Evolutionary conservation across 1,284 basidiomycete species (phyloP).

Genomic region (Neotropicomus parvogracilis): DNA sequence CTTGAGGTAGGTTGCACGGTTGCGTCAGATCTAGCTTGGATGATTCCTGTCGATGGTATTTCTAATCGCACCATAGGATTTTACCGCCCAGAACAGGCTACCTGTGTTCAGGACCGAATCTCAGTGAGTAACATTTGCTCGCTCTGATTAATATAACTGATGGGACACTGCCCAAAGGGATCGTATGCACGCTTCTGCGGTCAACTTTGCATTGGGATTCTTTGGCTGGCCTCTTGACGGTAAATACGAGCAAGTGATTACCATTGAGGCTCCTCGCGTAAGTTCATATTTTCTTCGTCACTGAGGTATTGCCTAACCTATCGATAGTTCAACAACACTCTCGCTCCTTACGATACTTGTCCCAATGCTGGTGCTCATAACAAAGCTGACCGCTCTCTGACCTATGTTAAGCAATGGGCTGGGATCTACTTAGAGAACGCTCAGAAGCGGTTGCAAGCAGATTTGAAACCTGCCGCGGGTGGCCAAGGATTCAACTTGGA

Average conservation of each 20-base stretch:
- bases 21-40: background rate
- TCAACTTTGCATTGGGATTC: slow-evolving; percentile 86
- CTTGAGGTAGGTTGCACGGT: slow-evolving; percentile 45
- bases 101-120: slow-evolving; percentile 89
- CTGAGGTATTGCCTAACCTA: background rate
- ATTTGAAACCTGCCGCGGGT: slow-evolving; percentile 33
- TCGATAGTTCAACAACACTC: slow-evolving; percentile 30
- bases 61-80: slow-evolving; percentile 49
- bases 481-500: slow-evolving; percentile 66
- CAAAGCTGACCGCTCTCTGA: slow-evolving; percentile 55
- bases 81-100: slow-evolving; percentile 64
- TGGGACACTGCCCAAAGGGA: slow-evolving; percentile 42
- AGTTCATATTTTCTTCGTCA: slow-evolving; percentile 19
- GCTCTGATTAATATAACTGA: background rate
- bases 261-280: slow-evolving; percentile 66
- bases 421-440: slow-evolving; percentile 69
- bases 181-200: slow-evolving; percentile 78
- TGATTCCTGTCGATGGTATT: background rate
- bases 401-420: slow-evolving; percentile 64
- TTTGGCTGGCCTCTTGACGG: slow-evolving; percentile 78
- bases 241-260: slow-evolving; percentile 79
- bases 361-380: slow-evolving; percentile 50
- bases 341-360: slow-evolving; percentile 36
- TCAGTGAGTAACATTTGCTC: slow-evolving; percentile 47
- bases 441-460: slow-evolving; percentile 55